Evolutionary conservation across 306 rosid species (phyloP), one percentile per base, ranked within the genome.

Genomic region (Begonia loranthoides): DNA sequence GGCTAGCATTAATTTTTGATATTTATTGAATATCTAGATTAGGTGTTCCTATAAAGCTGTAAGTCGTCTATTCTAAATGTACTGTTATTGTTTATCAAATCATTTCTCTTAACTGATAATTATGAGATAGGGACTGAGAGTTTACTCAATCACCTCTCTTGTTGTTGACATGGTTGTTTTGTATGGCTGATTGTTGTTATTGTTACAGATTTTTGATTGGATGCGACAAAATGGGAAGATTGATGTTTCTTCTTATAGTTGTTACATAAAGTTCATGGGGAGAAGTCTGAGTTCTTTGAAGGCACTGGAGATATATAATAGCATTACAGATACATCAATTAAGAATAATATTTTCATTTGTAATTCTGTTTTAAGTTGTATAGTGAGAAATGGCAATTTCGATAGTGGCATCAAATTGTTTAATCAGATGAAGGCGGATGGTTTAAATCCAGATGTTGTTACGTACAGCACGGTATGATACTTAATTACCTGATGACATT

Each of bases 401-500:
- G 81, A 78, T 45, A 54, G 71, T 21, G 63, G 90, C 64, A 45
- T 82, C 2, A 79, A 66, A 61, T 64, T 89, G 70, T 80, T 82
- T 74, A 58, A 62, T 47, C 76, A 78, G 76, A 89, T 89, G 97
- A 79, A 80, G 74, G 66, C 63, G 44, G 79, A 85, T 54, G 94
- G 90, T 58, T 66, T 82, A 33, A 70, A 56, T 41, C 90, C 94
- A 7, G 94, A 85, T 80, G 66, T 52, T 62, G 76, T 89, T 52
- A 85, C 97, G n/a, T 85, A 85, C 67, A 89, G 85, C 70, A 79
- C 78, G 61, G 97, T 89, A 80, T 72, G 83, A 14, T 45, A 49
- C 24, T 49, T 57, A 54, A 52, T 43, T 67, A 10, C 2, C 40
- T 50, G 48, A 17, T 16, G 39, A 49, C 36, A 58, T 38, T 36